Base-by-base conservation (phyloP, 192 early-diverging fungal genomes). In the Coemansia sp. region DNA sequence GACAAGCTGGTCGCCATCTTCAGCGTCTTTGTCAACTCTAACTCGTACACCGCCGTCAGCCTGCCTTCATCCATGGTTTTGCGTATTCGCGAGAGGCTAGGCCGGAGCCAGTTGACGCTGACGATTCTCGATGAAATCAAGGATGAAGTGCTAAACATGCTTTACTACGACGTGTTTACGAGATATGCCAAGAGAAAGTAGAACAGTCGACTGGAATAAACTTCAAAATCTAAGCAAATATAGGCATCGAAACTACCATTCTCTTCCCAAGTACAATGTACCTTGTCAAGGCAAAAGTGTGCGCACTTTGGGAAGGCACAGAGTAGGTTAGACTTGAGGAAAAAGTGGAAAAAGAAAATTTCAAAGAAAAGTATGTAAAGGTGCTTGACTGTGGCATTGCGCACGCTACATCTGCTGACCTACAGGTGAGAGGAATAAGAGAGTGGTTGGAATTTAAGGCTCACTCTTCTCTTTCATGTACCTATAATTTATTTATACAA, bases 51-150 rank as follows among this genome's bases (percentile, higher is more conserved):
- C 1, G 80, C 75, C 2, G 66, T 82, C 63, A 82, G 55, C 27
- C 44, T 82, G 68, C 75, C 80, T 0, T 66, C 75, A 55, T 61
- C 67, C 6, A 74, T 82, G 80, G 72, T 77, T 9, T 41, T 73
- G 45, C 67, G 75, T 5, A 62, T 82, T 31, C 66, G 75, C 14
- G 80, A 82, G 15, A 63, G 72, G 29, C 75, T 82, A 5, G 66
- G 64, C 48, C 62, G 58, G 37, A 74, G 72, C 50, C 62, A 77
- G 38, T 38, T 82, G 8, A 71, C 80, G 31, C 53, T 82, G 12
- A 77, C 69, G 10, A 76, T 81, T n/a, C 70, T 81, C n/a, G 78
- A 81, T 58, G 79, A 82, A 36, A 74, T 76, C 74, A 76, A 72
- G 31, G 80, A 83, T 1, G 80, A 83, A 27, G 69, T 83, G 6